Evolutionary conservation across 1,139 yeast species (phyloP).

Genomic region (Suhomyces atakaporum): DNA sequence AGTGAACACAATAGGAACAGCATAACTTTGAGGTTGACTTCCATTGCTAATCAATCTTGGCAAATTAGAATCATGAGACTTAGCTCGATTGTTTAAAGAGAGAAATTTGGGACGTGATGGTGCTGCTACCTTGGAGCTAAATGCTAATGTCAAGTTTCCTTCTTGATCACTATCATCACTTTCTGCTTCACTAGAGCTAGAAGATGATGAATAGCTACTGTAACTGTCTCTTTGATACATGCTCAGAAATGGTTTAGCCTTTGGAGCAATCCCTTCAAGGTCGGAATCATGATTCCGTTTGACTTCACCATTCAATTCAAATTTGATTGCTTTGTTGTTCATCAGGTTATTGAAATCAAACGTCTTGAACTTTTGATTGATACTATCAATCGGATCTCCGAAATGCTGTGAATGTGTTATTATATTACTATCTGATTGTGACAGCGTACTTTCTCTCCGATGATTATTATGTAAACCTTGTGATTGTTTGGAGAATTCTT

Average conservation of each 20-base stretch:
- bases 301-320: constrained; percentile 6
- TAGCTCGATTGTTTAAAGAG: constrained; percentile 37
- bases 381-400: constrained; percentile 12
- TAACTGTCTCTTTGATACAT: constrained; percentile 1
- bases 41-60: constrained; percentile 25
- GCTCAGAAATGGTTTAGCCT: constrained; percentile 7
- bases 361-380: constrained; percentile 38
- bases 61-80: constrained; percentile 48
- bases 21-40: constrained; percentile 17
- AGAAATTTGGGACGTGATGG: constrained; percentile 41
- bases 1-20: constrained; percentile 32
- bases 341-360: constrained; percentile 44
- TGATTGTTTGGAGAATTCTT: constrained; percentile 26
- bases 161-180: constrained; percentile 35
- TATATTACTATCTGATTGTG: constrained; percentile 12
- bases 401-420: background rate
- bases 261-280: constrained; percentile 21
- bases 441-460: constrained; percentile 14
- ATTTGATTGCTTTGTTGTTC: constrained; percentile 24
- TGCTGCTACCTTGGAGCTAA: constrained; percentile 45
- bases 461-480: background rate
- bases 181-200: constrained; percentile 18
- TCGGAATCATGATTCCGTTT: constrained; percentile 7
- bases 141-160: constrained; percentile 56
- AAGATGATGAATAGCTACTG: constrained; percentile 5